Evolutionary conservation across 2,329 filamentous ascomycete genomes (phyloP), one percentile per base, ranked within the genome.

Genomic region (Penicillium polonicum): DNA sequence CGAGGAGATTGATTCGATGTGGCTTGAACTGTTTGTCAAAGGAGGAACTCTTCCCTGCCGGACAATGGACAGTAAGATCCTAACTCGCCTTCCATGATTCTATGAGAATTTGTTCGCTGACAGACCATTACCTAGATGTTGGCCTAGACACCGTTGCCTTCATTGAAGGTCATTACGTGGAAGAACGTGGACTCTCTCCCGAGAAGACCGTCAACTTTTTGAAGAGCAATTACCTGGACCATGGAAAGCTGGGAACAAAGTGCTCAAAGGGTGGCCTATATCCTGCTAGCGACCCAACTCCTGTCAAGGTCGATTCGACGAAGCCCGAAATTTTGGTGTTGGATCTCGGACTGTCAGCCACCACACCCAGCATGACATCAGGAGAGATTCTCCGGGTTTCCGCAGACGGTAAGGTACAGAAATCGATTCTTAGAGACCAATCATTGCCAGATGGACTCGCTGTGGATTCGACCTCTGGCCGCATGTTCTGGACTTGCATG

Each of bases 161-260:
- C 49, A 84, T 85, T 51, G 82, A 85, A 58, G 62, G 78, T 29
- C 78, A 84, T 58, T 84, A 85, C 63, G 72, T 83, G 54, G 61
- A 75, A 3, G 82, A 84, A 64, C 77, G 82, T 4, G 73, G 75
- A 1, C 70, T 83, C 0, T 64, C 72, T 2, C 51, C 69, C 0
- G 68, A 68, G 2, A 71, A 75, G 15, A 78, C 79, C 0, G 72
- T 82, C 13, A 71, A 81, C 54, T 84, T 72, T 58, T 68, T 84
- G 3, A 68, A 75, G 19, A 68, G 72, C 6, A 70, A 77, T 7
- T 84, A 79, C 62, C 67, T 84, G 42, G 68, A 75, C 15, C 59
- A 79, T 6, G 80, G 80, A 6, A 80, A 73, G 36, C 68, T 84
- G 1, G 82, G 82, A 2, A 63, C 58, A 15, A 83, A 82, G 62